Conservation (phyloP, 2,329 filamentous ascomycete species). For the Rasamsonia emersonii region DNA sequence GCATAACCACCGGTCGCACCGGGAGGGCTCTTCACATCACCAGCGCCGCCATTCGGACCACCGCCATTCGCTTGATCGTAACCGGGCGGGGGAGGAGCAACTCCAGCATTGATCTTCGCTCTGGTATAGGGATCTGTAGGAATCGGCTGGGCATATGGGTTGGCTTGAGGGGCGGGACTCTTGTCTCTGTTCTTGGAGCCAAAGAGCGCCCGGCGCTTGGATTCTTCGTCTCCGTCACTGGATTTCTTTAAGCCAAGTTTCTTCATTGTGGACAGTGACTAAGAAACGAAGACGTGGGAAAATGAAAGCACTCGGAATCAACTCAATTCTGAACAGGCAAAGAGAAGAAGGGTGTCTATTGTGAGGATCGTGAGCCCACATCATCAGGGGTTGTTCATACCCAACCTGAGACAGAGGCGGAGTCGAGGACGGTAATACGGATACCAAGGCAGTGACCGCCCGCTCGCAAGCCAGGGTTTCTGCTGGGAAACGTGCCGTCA, state of each 20-base stretch:
- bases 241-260: constrained; percentile 44
- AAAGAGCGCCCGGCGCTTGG: constrained; percentile 50
- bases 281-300: not conserved
- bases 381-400: too few species aligned
- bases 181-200: constrained; percentile 49
- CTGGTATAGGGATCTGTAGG: constrained; percentile 47
- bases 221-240: constrained; percentile 44
- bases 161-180: constrained; percentile 41
- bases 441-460: too few species aligned
- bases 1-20: constrained; percentile 28
- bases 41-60: constrained; percentile 20
- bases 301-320: not conserved
- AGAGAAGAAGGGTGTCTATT: too few species aligned
- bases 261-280: constrained; percentile 11
- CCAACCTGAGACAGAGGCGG: too few species aligned
- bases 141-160: constrained; percentile 50
- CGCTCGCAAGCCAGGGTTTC: too few species aligned
- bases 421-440: too few species aligned
- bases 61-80: too few species aligned
- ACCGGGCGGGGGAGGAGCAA: constrained; percentile 26
- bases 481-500: too few species aligned
- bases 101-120: constrained; percentile 37
- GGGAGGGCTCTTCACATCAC: constrained; percentile 11
- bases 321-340: not conserved
- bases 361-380: too few species aligned